These are phyloP conservation scores for Oropetium thomaeum DNA, from an alignment of 176 grass and related monocot species.

Conservation along the genomic window DNA sequence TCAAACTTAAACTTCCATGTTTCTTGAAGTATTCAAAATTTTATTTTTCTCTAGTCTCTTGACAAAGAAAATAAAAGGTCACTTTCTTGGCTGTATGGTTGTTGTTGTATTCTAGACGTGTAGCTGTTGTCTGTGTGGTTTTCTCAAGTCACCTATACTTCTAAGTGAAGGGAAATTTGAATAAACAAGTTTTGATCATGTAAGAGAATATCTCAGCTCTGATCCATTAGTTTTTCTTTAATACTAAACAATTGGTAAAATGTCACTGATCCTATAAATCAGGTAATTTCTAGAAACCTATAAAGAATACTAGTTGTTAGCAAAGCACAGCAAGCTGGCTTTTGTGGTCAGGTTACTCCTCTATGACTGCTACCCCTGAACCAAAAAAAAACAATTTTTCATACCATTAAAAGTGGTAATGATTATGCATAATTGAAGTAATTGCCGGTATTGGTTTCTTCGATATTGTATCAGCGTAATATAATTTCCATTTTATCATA, in stretches of 20 bases:
- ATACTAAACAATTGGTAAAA: conserved; percentile 3
- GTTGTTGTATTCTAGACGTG: conserved; percentile 37
- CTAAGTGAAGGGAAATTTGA: conserved; percentile 40
- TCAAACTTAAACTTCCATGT: conserved; percentile 11
- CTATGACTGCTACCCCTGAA: too few species aligned
- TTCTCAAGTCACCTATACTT: conserved; percentile 32
- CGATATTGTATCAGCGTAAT: neutral
- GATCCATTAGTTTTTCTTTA: conserved; percentile 17
- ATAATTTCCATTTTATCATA: neutral
- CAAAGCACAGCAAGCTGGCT: too few species aligned
- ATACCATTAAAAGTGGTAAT: neutral
- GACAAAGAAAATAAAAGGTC: conserved; percentile 8
- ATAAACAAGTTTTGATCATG: neutral
- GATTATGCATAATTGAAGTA: too few species aligned
- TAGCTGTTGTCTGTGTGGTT: conserved; percentile 38
- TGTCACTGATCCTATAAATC: neutral
- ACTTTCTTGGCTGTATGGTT: conserved; percentile 20
- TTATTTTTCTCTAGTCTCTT: conserved; percentile 24
- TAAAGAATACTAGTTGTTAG: too few species aligned
- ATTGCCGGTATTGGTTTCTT: neutral
- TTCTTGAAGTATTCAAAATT: neutral
- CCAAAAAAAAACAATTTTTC: too few species aligned
- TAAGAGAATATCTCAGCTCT: conserved; percentile 20
- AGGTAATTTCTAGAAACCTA: neutral
- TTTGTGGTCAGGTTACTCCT: too few species aligned